Evolutionary conservation across 305 asterid species (phyloP).

Genomic region (Plantago coronopus): DNA sequence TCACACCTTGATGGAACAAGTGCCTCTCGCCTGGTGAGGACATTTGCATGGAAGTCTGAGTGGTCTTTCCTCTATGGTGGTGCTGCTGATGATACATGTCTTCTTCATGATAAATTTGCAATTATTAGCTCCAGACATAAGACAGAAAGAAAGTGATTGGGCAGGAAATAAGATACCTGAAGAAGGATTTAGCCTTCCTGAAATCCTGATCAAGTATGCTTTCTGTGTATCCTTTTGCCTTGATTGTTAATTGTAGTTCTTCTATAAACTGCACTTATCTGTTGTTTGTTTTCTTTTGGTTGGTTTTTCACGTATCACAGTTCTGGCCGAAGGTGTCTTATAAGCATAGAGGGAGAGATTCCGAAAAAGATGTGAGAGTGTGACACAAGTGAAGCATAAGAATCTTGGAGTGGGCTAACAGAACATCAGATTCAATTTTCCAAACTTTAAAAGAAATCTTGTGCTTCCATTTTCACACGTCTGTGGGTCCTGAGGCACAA

Average conservation of each 20-base stretch:
- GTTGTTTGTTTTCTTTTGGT: conserved; percentile 32
- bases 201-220: conserved; percentile 26
- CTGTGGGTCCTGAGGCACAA: conserved; percentile 48
- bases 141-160: conserved; percentile 20
- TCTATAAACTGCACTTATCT: conserved; percentile 31
- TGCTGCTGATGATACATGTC: conserved; percentile 74
- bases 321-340: conserved; percentile 48
- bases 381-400: conserved; percentile 59
- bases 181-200: conserved; percentile 6
- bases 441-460: conserved; percentile 41
- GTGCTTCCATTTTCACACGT: conserved; percentile 46
- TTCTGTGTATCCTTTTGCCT: conserved; percentile 34
- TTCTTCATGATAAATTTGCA: conserved; percentile 30
- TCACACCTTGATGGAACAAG: conserved; percentile 66
- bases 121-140: conserved; percentile 27
- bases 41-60: conserved; percentile 60
- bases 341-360: conserved; percentile 31
- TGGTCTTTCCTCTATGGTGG: conserved; percentile 35
- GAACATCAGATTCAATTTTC: conserved; percentile 51
- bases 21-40: conserved; percentile 56
- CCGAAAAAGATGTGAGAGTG: conserved; percentile 20
- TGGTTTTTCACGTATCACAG: conserved; percentile 28
- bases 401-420: conserved; percentile 54
- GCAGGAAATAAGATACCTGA: conserved; percentile 39
- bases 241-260: conserved; percentile 31